These are phyloP conservation scores for Paramecium caudatum DNA, from an alignment of 73 alveolate genomes.

Conservation along the genomic window DNA sequence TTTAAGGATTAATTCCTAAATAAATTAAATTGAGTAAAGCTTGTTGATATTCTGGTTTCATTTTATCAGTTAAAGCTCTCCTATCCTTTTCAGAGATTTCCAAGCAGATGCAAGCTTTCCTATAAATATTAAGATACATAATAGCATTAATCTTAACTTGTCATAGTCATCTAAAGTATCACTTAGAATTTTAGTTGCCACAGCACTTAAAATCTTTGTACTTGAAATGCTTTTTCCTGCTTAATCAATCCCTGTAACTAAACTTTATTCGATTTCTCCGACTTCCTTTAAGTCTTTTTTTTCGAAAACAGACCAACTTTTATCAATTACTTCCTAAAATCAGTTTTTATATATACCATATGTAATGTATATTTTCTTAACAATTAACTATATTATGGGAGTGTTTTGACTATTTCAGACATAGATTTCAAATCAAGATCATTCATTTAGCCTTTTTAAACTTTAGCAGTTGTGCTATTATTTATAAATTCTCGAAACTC, in stretches of 20 bases:
- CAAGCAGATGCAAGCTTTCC: conserved; percentile 47
- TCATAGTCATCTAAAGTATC: conserved; percentile 68
- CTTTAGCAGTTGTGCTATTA: conserved; percentile 70
- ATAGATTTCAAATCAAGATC: conserved; percentile 68
- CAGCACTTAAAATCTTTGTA: conserved; percentile 17
- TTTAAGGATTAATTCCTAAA: conserved; percentile 70
- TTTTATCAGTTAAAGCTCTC: conserved; percentile 56
- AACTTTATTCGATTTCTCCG: conserved; percentile 67
- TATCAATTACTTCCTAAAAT: conserved; percentile 29
- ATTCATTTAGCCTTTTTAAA: conserved; percentile 68
- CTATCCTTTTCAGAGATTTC: conserved; percentile 75
- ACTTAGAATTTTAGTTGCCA: conserved; percentile 61
- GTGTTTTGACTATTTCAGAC: conserved; percentile 72
- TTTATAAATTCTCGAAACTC: conserved; percentile 71
- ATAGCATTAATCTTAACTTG: conserved; percentile 67
- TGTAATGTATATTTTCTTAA: conserved; percentile 68
- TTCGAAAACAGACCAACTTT: conserved; percentile 72
- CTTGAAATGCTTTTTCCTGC: conserved; percentile 67
- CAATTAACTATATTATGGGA: conserved; percentile 71
- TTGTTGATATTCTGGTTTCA: conserved; percentile 33
- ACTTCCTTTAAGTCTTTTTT: conserved; percentile 60
- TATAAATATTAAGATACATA: not conserved
- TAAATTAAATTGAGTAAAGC: conserved; percentile 59
- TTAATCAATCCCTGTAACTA: conserved; percentile 74
- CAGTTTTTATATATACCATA: conserved; percentile 40